phyloP scores from a whole-genome alignment of 306 rosid species.

The Macrotyloma uniflorum region DNA sequence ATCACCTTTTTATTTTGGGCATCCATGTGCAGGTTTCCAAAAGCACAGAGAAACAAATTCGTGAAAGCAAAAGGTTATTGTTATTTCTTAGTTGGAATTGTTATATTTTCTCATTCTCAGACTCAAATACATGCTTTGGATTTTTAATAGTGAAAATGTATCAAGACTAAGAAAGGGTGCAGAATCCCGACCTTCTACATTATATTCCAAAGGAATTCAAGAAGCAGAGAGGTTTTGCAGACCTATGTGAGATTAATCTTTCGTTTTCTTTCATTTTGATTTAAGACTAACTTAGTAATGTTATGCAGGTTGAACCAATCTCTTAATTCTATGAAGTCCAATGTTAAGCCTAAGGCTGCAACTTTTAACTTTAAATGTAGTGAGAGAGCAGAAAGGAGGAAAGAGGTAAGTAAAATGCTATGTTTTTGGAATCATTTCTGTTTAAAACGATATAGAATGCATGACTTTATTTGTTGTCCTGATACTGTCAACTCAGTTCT shows the following conservation, averaged over 20 bases:
- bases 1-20: not conserved
- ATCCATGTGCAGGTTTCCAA: constrained; percentile 54
- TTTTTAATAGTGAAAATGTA: constrained; percentile 44
- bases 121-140: constrained; percentile 28
- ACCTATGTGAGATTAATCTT: constrained; percentile 20
- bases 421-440: constrained; percentile 14
- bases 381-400: constrained; percentile 71
- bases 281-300: not conserved
- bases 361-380: constrained; percentile 58
- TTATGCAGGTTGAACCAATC: constrained; percentile 41
- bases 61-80: constrained; percentile 56
- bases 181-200: constrained; percentile 42
- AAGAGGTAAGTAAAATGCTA: constrained; percentile 59
- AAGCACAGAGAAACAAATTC: constrained; percentile 38
- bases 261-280: not conserved
- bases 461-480: constrained; percentile 29
- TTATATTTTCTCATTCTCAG: constrained; percentile 27
- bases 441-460: not conserved
- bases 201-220: constrained; percentile 45
- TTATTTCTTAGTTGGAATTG: constrained; percentile 29
- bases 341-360: constrained; percentile 46
- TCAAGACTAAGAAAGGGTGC: constrained; percentile 43
- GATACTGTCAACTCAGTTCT: constrained; percentile 51
- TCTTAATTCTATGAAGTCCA: constrained; percentile 46
- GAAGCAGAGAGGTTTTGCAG: constrained; percentile 56